Conservation (phyloP, 176 grass and related monocot species). For the Cenchrus purpureus region DNA sequence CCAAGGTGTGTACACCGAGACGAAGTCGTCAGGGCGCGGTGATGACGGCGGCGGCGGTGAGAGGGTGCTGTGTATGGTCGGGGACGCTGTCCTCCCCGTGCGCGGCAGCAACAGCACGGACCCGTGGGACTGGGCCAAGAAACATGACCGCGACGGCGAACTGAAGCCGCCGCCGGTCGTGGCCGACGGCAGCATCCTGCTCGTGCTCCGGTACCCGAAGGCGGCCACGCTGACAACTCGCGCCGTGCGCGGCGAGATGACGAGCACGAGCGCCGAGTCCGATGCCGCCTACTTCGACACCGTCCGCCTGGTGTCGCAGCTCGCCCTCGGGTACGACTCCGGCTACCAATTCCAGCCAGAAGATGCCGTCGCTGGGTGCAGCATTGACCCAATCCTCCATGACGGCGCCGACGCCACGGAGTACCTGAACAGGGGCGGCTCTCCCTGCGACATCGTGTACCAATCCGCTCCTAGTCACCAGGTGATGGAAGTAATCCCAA, state of each 20-base stretch:
- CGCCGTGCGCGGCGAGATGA: conserved; percentile 58
- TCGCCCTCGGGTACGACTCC: conserved; percentile 52
- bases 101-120: conserved; percentile 20
- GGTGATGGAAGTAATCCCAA: conserved; percentile 53
- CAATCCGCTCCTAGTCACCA: conserved; percentile 44
- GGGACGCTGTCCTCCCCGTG: conserved; percentile 59
- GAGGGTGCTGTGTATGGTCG: conserved; percentile 69
- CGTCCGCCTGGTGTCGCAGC: conserved; percentile 57
- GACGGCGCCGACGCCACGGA: neutral
- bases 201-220: conserved; percentile 65
- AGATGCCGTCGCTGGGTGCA: conserved; percentile 44
- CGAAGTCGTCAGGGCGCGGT: neutral
- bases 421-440: conserved; percentile 48
- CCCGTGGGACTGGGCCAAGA: conserved; percentile 52
- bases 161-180: conserved; percentile 45
- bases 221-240: conserved; percentile 55
- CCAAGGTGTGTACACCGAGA: conserved; percentile 76
- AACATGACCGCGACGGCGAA: conserved; percentile 38
- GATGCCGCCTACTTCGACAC: conserved; percentile 55
- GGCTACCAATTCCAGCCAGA: conserved; percentile 64
- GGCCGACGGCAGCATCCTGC: conserved; percentile 46
- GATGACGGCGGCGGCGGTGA: conserved; percentile 22
- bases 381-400: conserved; percentile 34
- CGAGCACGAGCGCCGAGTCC: conserved; percentile 56
- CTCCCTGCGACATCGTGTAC: conserved; percentile 63